Base-by-base conservation (phyloP, 495 filamentous ascomycete species). In the Talaromyces wortmannii region DNA sequence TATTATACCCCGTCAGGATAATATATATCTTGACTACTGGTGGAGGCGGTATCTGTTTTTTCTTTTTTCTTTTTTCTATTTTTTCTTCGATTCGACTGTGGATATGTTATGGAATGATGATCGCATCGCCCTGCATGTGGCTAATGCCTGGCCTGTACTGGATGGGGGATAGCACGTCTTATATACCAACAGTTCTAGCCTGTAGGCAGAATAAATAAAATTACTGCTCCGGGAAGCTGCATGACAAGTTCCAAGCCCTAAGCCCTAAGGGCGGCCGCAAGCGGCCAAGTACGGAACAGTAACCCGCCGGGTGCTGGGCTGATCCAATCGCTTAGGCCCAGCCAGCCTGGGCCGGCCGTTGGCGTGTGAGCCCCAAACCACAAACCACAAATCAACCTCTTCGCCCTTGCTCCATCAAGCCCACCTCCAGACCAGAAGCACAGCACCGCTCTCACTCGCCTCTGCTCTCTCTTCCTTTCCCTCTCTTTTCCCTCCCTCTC, bases 401-500 rank as follows among this genome's bases (percentile, higher is more conserved):
- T 45, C 40, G 36, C 43, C 23, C 52, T 5, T 15, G 16, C 33
- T n/a, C 36, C 30, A 53, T 31, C 50, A 53, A n/a, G 30, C 13
- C 49, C 49, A 36, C 49, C 18, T 32, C 33, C 30, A 30, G 33
- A 23, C 23, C 23, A 23, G 23, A 23, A 23, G 23, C 23, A 23
- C 49, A 12, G 31, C 52, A 45, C 17, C 18, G 3, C 50, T 7
- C 5, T 40, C n/a, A 18, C 52, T 46, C 17, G 43, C 52, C 31
- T 47, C 45, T 23, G 50, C 36, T 52, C 23, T 5, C 46, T 2
- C 23, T 36, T 40, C 31, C 7, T 48, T 32, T 31, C 23, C 50
- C 55, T 40, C 60, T 57, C 33, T 61, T 51, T 32, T 40, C 15
- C 32, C 51, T 56, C 45, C 50, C 48, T 49, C 50, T 53, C 50